Base-by-base conservation (phyloP, 2,329 filamentous ascomycete species). In the Aureobasidium sp. region DNA sequence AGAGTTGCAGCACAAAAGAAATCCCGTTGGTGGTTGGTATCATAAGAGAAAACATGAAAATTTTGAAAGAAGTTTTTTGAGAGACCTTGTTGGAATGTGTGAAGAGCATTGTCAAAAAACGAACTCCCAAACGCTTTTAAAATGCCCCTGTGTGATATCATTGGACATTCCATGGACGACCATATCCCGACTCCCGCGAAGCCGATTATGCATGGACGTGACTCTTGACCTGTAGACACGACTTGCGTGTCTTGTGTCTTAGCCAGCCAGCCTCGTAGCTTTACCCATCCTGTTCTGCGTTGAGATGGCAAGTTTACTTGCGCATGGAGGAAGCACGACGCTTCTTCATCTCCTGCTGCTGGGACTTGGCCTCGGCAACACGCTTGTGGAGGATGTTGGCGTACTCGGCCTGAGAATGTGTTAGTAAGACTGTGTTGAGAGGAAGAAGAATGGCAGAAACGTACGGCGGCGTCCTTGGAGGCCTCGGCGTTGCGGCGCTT, bases 401-500 rank as follows among this genome's bases (percentile, higher is more conserved):
- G 81, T 99, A 99, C 82, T 99, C 94, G 83, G 90, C 92, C 93
- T 97, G 72, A 5, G 30, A 59, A 4, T 29, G 62, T 65, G 71
- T 81, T 72, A 79, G 77, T 68, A 67, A 39, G 59, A 60, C 7
- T 39, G 32, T 16, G 5, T 29, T 0, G 21, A 21, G 5, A 36
- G 1, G n/a, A n/a, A n/a, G n/a, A n/a, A n/a, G n/a, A n/a, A n/a
- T 3, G 11, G 32, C 10, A 10, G 54, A 42, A 68, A 86, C 89
- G 77, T 91, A 96, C 94, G 76, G 94, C 94, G 85, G 96, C 93
- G 78, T 99, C 94, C 87, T 97, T 97, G 83, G 91, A 86, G 81
- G 92, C 89, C 85, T 99, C 94, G 75, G 92, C 82, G 77, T 91
- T 90, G 81, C 94, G 93, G 80, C 93, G 91, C 91, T 99, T 99